These are phyloP conservation scores for Flaveria linearis DNA, from an alignment of 129 eudicot species.

Conservation along the genomic window DNA sequence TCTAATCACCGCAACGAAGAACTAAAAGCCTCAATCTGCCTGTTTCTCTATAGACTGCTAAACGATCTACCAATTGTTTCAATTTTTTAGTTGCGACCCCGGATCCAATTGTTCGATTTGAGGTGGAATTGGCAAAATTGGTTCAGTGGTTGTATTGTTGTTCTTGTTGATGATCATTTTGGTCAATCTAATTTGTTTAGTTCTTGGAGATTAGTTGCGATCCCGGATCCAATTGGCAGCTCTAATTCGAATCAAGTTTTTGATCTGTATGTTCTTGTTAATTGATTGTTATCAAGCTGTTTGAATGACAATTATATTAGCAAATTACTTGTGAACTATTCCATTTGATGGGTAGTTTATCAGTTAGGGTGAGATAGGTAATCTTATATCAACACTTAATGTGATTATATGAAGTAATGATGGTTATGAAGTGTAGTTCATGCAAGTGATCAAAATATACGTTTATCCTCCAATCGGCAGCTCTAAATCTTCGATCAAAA, in stretches of 20 bases:
- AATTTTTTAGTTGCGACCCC: too few species aligned
- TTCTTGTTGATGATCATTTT: constrained; percentile 14
- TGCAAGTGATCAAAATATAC: too few species aligned
- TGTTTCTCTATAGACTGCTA: too few species aligned
- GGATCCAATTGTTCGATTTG: background rate
- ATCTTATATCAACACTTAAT: background rate
- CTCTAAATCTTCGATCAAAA: too few species aligned
- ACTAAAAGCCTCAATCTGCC: too few species aligned
- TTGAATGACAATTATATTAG: background rate
- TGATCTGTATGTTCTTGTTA: constrained; percentile 10
- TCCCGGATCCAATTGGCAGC: constrained; percentile 12
- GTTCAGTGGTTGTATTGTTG: constrained; percentile 22
- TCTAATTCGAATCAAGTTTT: constrained; percentile 24
- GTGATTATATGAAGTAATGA: background rate
- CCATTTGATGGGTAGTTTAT: constrained; percentile 4
- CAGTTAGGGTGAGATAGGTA: background rate
- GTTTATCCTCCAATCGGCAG: too few species aligned
- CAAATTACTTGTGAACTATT: constrained; percentile 10
- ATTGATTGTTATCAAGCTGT: background rate
- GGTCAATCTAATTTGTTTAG: constrained; percentile 17
- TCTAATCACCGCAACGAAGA: too few species aligned
- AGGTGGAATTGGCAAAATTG: constrained; percentile 32
- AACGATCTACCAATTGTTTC: too few species aligned
- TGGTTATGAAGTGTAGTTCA: too few species aligned
- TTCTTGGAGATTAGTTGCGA: constrained; percentile 19